A percentile compares a stretch with the other conserved stretches of the same genome.
These are phyloP conservation scores for Fraxinus sp. DNA, from an alignment of 305 asterid species.

Conservation along the genomic window DNA sequence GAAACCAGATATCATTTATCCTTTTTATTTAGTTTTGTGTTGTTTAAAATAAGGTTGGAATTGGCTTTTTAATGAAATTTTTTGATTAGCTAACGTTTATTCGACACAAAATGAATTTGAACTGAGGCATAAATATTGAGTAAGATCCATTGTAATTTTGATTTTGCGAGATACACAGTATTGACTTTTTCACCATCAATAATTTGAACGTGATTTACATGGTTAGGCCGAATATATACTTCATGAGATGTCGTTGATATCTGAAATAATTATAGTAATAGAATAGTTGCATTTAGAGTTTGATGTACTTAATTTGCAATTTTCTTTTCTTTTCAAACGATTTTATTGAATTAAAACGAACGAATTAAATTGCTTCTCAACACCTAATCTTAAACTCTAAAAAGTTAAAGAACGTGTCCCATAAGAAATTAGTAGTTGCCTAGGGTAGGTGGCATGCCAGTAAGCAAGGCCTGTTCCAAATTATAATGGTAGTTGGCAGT, in stretches of 20 bases:
- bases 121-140: background rate
- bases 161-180: background rate
- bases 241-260: background rate
- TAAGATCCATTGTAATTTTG: background rate
- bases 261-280: background rate
- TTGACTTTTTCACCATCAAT: background rate
- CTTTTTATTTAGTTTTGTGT: background rate
- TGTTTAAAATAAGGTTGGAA: background rate
- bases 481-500: slow-evolving; percentile 21
- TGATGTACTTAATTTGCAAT: background rate
- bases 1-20: background rate
- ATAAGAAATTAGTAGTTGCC: slow-evolving; percentile 5
- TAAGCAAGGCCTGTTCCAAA: slow-evolving; percentile 9
- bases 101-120: background rate
- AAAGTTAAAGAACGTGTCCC: background rate
- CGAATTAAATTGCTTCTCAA: background rate
- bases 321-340: background rate
- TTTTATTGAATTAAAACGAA: background rate
- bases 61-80: background rate
- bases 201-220: background rate
- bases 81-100: background rate
- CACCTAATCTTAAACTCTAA: background rate
- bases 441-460: slow-evolving; percentile 13
- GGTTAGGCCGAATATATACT: background rate
- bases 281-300: background rate